Percentiles rank a stretch among this genome's conserved stretches.
Conservation (phyloP, 345 rosid genomes). For the Eucalyptus pauciflora region DNA sequence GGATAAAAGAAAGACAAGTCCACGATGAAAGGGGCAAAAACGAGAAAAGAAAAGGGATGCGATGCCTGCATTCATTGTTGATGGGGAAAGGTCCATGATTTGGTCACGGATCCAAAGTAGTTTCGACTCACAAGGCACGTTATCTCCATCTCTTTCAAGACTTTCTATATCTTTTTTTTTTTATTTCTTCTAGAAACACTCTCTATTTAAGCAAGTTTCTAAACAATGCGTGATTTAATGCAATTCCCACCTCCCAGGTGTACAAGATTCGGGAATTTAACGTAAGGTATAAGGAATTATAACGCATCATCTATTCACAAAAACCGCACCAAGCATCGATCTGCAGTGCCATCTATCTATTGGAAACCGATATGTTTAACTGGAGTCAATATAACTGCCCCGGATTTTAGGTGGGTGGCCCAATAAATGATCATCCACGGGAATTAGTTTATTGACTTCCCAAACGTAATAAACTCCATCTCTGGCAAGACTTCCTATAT, state of each 20-base stretch:
- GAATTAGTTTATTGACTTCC: neutral
- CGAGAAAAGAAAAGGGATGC: neutral
- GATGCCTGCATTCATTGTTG: neutral
- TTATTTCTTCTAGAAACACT: neutral
- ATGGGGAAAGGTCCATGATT: neutral
- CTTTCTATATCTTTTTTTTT: neutral
- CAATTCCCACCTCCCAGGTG: neutral
- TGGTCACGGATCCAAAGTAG: neutral
- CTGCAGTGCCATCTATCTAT: neutral
- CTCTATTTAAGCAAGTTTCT: neutral
- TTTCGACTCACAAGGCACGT: neutral
- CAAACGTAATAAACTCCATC: rapidly evolving
- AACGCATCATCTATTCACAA: neutral
- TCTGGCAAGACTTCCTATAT: neutral
- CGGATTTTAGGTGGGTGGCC: neutral
- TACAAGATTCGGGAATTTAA: neutral
- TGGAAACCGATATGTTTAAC: neutral
- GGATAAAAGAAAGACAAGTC: neutral
- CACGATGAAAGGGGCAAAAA: neutral
- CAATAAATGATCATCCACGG: rapidly evolving
- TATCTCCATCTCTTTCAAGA: neutral
- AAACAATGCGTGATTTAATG: neutral
- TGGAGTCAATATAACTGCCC: rapidly evolving
- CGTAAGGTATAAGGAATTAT: neutral
- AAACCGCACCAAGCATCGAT: neutral